Evolutionary conservation across 1,139 yeast genomes (phyloP), one percentile per base, ranked within the genome.

Genomic region (Arxiozyma bovina): DNA sequence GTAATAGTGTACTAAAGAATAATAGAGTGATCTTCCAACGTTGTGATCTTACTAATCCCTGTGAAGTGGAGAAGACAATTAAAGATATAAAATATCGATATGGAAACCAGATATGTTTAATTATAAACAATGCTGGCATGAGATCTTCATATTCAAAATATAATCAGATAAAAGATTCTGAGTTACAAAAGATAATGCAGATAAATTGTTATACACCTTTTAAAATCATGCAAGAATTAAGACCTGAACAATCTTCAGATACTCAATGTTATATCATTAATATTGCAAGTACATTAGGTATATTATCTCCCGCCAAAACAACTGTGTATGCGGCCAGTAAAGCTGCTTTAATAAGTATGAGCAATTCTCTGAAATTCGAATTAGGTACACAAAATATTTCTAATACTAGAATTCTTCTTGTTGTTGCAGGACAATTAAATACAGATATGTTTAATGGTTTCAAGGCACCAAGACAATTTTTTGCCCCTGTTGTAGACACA

Each of bases 71-170:
- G 2, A 56, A 57, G 0, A 67, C 75, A 1, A 61, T 76, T 2
- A 42, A 61, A 0, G 54, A 60, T 8, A 71, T 82, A 45, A 68
- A 70, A 23, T 41, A 54, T 1, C 54, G 61, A n/a, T 62, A 68
- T 12, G 70, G 72, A 2, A 51, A 50, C 18, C 59, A 63, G 22
- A 71, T 86, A 1, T 77, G 82, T 40, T 72, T 86, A 0, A 67
- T 87, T 46, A 72, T 90, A 27, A 85, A 86, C 64, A 88, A 87
- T 67, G 96, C 95, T 0, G 96, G 93, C 0, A 70, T 83, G 12
- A 74, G 91, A 52, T 82, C 81, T 50, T 69, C 70, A 34, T 68
- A 60, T 55, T 74, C 75, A 46, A 61, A 76, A 1, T 60, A 85
- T 1, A 57, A 75, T 15, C 73, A 75, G 6, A 55, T 79, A 50